These are phyloP conservation scores for Tubosaeta sp. DNA, from an alignment of 768 basidiomycete genomes.

Conservation along the genomic window DNA sequence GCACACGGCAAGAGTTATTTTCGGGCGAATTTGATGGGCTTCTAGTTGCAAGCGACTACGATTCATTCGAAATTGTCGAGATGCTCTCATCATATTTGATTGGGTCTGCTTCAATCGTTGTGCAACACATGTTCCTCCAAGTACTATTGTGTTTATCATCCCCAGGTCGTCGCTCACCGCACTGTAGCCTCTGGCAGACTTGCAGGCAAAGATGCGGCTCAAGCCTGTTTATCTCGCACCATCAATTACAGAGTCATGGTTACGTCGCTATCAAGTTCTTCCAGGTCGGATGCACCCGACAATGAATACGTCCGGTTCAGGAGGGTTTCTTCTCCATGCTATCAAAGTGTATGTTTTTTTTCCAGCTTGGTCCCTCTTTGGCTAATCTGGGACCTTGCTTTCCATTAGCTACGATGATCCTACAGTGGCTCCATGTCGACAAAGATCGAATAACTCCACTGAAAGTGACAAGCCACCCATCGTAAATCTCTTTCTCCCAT, in stretches of 20 bases:
- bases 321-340: conserved; percentile 81
- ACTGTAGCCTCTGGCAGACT: conserved; percentile 65
- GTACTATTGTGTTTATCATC: conserved; percentile 33
- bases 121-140: conserved; percentile 80
- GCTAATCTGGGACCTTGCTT: conserved; percentile 1
- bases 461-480: background rate
- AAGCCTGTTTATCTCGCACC: conserved; percentile 70
- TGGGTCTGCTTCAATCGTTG: conserved; percentile 83
- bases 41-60: conserved; percentile 79
- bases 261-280: conserved; percentile 90
- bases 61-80: conserved; percentile 76
- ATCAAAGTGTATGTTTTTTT: conserved; percentile 71
- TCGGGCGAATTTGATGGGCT: conserved; percentile 89
- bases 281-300: conserved; percentile 94
- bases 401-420: conserved; percentile 59
- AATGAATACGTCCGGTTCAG: conserved; percentile 87
- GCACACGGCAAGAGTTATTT: conserved; percentile 76
- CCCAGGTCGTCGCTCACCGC: conserved; percentile 5
- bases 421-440: conserved; percentile 45
- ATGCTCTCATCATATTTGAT: conserved; percentile 70
- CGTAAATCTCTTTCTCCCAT: conserved; percentile 11
- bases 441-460: conserved; percentile 32
- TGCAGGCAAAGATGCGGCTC: conserved; percentile 67
- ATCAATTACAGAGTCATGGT: conserved; percentile 79
- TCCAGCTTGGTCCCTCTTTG: background rate